Conservation (phyloP, 441 rosid species). For the Manihot esculenta region DNA sequence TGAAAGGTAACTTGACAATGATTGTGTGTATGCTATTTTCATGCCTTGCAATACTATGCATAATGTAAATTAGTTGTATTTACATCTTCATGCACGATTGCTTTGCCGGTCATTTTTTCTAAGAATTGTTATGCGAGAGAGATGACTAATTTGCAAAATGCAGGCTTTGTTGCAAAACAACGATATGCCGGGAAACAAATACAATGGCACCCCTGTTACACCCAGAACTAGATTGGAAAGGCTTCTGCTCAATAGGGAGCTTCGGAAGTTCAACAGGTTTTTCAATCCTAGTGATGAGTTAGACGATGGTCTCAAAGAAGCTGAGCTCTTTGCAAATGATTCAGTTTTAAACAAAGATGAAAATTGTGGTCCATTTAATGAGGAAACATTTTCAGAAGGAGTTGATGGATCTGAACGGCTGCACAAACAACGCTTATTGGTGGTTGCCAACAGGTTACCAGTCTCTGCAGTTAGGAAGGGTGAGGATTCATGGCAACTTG, state of each 20-base stretch:
- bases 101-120: not conserved
- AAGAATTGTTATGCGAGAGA: not conserved
- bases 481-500: slow-evolving; percentile 63
- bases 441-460: slow-evolving; percentile 79
- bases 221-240: slow-evolving; percentile 55
- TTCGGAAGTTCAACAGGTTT: slow-evolving; percentile 42
- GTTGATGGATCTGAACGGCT: slow-evolving; percentile 40
- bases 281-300: slow-evolving; percentile 30
- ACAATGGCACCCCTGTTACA: slow-evolving; percentile 35
- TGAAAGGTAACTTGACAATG: not conserved
- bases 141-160: slow-evolving; percentile 24
- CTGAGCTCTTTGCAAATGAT: slow-evolving; percentile 31
- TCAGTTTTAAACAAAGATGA: slow-evolving; percentile 30
- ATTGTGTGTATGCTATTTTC: no score
- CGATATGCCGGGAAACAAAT: slow-evolving; percentile 46
- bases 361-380: slow-evolving; percentile 27
- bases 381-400: slow-evolving; percentile 33
- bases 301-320: slow-evolving; percentile 22
- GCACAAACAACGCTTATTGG: slow-evolving; percentile 64
- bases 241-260: slow-evolving; percentile 55
- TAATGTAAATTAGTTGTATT: not conserved
- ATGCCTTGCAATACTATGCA: not conserved
- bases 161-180: slow-evolving; percentile 30
- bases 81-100: not conserved
- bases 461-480: slow-evolving; percentile 68